Conservation (phyloP, 192 early-diverging fungal genomes). For the Coemansia sp. region DNA sequence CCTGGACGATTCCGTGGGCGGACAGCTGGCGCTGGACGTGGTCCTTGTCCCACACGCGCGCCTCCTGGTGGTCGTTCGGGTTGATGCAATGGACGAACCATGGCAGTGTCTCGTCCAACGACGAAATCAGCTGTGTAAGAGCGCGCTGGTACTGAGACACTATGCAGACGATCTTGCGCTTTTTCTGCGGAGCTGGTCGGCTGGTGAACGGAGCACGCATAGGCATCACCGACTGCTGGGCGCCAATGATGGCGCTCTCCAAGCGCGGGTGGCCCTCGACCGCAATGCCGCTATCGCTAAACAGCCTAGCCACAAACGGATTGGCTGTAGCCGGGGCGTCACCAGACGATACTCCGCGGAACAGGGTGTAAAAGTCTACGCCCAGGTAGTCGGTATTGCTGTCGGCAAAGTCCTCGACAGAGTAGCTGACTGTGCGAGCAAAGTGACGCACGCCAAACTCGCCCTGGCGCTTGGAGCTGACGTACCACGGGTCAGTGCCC, state of each 20-base stretch:
- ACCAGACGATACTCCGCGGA: conserved; percentile 62
- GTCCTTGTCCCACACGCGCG: conserved; percentile 65
- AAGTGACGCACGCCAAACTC: conserved; percentile 84
- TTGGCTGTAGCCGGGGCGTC: conserved; percentile 61
- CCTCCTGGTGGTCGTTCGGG: conserved; percentile 61
- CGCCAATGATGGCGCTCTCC: conserved; percentile 74
- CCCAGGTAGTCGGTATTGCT: conserved; percentile 76
- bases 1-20: conserved; percentile 64
- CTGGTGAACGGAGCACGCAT: conserved; percentile 58
- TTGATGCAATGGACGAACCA: conserved; percentile 80
- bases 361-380: conserved; percentile 81
- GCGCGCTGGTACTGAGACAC: conserved; percentile 69
- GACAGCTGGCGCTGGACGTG: conserved; percentile 72
- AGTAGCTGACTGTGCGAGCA: conserved; percentile 66
- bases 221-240: conserved; percentile 71
- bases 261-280: conserved; percentile 83
- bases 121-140: conserved; percentile 64
- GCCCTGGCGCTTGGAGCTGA: conserved; percentile 32
- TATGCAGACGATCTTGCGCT: conserved; percentile 60
- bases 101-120: conserved; percentile 73
- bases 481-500: conserved; percentile 29
- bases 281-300: conserved; percentile 69
- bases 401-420: conserved; percentile 62
- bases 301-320: conserved; percentile 72
- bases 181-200: conserved; percentile 33